Base-by-base conservation (phyloP, 2,329 filamentous ascomycete genomes). In the Aaosphaeria arxii region DNA sequence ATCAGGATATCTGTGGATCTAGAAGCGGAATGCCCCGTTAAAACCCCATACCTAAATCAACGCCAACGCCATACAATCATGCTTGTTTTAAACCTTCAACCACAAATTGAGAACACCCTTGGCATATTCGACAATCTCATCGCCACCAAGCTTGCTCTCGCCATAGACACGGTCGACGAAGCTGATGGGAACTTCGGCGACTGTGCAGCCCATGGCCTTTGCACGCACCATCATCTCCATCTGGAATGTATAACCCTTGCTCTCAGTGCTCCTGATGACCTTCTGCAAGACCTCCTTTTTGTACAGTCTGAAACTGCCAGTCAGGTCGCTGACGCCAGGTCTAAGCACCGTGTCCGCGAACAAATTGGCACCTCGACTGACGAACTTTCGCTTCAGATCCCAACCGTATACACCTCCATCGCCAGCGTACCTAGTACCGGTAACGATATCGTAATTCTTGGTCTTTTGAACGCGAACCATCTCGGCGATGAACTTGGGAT, bases 151-250 rank as follows among this genome's bases (percentile, higher is more conserved):
- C 80, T 97, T 99, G 68, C 86, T 91, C 77, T 96, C 92, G 31
- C 94, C 94, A 69, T 96, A 99, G 42, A 99, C 73, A 48, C 94
- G 84, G 71, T 99, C 95, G 38, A 97, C 94, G 71, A 99, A 99
- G 28, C 84, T 89, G 59, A 99, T 99, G 9, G 94, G 94, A 52
- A 96, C 92, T 79, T 99, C 94, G 11, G 89, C 89, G 31, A 99
- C 92, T 35, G 86, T 88, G 76, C 84, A 95, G 1, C 94, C 92
- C 89, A 96, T 91, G 11, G 88, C 89, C 83, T 96, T 96, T 32
- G 94, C 94, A 53, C 91, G 82, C 6, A 97, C 92, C 86, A 96
- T 97, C 85, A 99, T 88, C 80, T 96, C 92, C 94, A 99, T 99
- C 83, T 99, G 94, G 80, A 99, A 99, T 38, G 88, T 92, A 72